Evolutionary conservation across 805 yeast species (phyloP).

Genomic region (Lipomyces spencermartinsiae): DNA sequence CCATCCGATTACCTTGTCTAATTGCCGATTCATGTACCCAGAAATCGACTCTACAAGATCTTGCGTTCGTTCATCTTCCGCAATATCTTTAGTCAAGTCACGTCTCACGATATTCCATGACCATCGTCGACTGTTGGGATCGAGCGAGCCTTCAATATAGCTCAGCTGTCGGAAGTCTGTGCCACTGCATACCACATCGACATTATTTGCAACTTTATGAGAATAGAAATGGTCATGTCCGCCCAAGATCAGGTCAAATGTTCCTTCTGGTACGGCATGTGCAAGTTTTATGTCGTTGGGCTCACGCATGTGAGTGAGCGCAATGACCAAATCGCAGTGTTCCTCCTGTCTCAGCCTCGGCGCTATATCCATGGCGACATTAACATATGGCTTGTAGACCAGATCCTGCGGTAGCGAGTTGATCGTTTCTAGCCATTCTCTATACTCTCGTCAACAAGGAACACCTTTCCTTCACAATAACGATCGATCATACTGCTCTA

Average conservation of each 20-base stretch:
- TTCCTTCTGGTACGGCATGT: slow-evolving; percentile 31
- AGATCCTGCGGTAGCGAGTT: slow-evolving; percentile 32
- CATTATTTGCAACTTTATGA: slow-evolving; percentile 31
- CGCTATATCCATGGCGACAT: slow-evolving; percentile 24
- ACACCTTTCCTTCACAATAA: background rate
- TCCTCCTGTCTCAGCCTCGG: slow-evolving; percentile 30
- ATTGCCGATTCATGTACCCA: slow-evolving; percentile 26
- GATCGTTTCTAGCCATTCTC: slow-evolving; percentile 41
- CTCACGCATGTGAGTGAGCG: slow-evolving; percentile 41
- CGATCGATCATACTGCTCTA: slow-evolving; percentile 27
- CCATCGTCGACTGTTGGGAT: slow-evolving; percentile 17
- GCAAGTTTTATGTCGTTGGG: slow-evolving; percentile 38
- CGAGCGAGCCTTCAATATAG: slow-evolving; percentile 37
- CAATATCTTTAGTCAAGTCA: slow-evolving; percentile 26
- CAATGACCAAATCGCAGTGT: slow-evolving; percentile 38
- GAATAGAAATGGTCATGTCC: slow-evolving; percentile 41
- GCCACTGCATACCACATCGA: slow-evolving; percentile 35
- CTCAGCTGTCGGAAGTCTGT: slow-evolving; percentile 39
- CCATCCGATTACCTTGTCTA: slow-evolving; percentile 37
- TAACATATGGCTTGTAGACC: slow-evolving; percentile 28
- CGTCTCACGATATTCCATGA: slow-evolving; percentile 32
- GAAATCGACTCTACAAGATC: slow-evolving; percentile 27
- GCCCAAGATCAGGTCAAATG: slow-evolving; percentile 38
- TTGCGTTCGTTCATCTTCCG: slow-evolving; percentile 22
- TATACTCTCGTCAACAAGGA: slow-evolving; percentile 1